Base-by-base conservation (phyloP, 2,329 filamentous ascomycete species). In the Xylaria sp. region DNA sequence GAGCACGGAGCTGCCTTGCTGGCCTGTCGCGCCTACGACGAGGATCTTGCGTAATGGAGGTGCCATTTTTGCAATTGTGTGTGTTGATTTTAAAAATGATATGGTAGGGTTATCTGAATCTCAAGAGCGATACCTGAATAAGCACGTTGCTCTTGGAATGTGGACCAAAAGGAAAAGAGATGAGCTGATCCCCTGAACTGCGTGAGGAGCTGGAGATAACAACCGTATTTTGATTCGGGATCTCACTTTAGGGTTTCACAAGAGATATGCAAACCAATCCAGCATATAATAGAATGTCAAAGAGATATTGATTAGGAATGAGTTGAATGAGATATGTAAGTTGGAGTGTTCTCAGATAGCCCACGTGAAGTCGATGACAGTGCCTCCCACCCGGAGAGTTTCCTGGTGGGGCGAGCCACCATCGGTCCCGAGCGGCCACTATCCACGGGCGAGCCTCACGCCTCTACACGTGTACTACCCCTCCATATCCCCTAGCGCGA, bases 1-100 rank as follows among this genome's bases (percentile, higher is more conserved):
- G 8, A 81, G 76, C 34, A 76, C 75, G 34, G 74, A 76, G 50
- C 76, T 73, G 66, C 79, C 80, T 71, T 81, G 80, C 50, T 80
- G 72, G 69, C 80, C 80, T 15, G 80, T 81, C 1, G 80, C 80
- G 59, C 79, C 79, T n/a, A 80, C 76, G 69, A 82, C 70, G 69
- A 81, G 78, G 62, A 81, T 76, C 10, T 70, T 77, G 54, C 65
- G 60, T 23, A 58, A 20, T 48, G 50, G 18, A 20, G 63, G 55
- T 18, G 71, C 48, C 74, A 76, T 77, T 23, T n/a, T 59, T 13
- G 23, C 55, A 31, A 37, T 46, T 46, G 41, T 46, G 28, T 23
- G 13, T 50, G 3, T 51, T 12, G 18, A 23, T 28, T 13, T 23
- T 39, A 2, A 1, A 4, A 55, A 0, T 59, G 28, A 23, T 52